A percentile compares a stretch with the other conserved stretches of the same genome.
phyloP scores from a whole-genome alignment of 495 filamentous ascomycete species.

The Parmelia sp. region DNA sequence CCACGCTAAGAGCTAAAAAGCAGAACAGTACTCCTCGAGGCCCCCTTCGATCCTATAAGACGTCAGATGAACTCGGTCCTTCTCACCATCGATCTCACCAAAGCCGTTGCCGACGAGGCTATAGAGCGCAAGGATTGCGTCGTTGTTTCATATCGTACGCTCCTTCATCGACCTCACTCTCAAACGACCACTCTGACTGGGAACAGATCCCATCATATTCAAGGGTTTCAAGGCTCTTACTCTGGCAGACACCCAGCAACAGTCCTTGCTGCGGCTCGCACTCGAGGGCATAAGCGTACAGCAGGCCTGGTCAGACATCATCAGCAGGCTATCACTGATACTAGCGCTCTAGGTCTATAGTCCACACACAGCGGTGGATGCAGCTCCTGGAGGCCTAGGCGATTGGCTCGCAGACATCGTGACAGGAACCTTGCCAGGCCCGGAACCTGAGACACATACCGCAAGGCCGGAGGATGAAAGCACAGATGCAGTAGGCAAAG shows the following conservation, averaged over 20 bases:
- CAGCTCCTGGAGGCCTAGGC: constrained; percentile 75
- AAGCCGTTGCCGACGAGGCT: constrained; percentile 84
- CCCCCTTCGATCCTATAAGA: constrained; percentile 54
- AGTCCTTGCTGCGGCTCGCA: constrained; percentile 72
- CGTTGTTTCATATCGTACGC: constrained; percentile 82
- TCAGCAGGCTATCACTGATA: constrained; percentile 8
- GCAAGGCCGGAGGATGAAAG: constrained; percentile 15
- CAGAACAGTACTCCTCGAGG: constrained; percentile 64
- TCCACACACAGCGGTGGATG: constrained; percentile 91
- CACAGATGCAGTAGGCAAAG: background rate
- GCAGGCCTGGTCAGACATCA: background rate
- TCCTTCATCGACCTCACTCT: background rate
- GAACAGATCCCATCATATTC: constrained; percentile 90
- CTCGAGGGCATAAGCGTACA: constrained; percentile 75
- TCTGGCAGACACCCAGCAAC: constrained; percentile 76
- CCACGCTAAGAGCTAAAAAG: background rate
- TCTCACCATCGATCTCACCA: constrained; percentile 86
- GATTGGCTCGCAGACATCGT: constrained; percentile 94
- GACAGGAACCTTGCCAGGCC: constrained; percentile 44
- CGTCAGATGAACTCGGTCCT: constrained; percentile 68
- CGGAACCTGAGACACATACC: constrained; percentile 27
- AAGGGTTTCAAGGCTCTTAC: constrained; percentile 81
- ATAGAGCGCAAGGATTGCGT: constrained; percentile 67
- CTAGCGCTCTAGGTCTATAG: constrained; percentile 59
- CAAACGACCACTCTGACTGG: background rate